Percentiles rank a stretch among this genome's conserved stretches.
These are phyloP conservation scores for Somion occarium DNA, from an alignment of 1,284 basidiomycete species.

Conservation along the genomic window DNA sequence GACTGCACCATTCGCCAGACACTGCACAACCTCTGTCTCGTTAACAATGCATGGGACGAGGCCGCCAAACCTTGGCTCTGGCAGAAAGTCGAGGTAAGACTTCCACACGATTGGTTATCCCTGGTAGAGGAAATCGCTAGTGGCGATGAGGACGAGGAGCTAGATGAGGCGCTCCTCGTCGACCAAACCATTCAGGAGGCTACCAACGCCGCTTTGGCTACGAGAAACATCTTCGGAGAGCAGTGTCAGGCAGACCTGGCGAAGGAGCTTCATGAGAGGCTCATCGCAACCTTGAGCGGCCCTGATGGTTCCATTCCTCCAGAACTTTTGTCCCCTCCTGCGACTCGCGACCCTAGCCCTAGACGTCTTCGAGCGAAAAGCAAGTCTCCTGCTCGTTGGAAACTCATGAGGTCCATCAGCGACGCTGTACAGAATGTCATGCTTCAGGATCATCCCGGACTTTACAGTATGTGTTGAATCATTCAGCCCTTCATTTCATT, in stretches of 20 bases:
- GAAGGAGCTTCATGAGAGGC: constrained; percentile 52
- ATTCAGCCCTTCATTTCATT: neutral
- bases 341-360: constrained; percentile 77
- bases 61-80: constrained; percentile 80
- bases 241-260: constrained; percentile 35
- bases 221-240: constrained; percentile 27
- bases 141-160: constrained; percentile 55
- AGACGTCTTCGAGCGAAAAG: constrained; percentile 67
- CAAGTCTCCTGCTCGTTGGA: constrained; percentile 77
- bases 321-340: constrained; percentile 70
- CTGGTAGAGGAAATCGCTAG: constrained; percentile 71
- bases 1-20: constrained; percentile 60
- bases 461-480: constrained; percentile 52
- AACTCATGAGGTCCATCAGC: constrained; percentile 68
- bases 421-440: constrained; percentile 68
- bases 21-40: constrained; percentile 63
- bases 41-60: constrained; percentile 68
- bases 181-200: constrained; percentile 58
- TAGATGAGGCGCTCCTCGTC: constrained; percentile 59
- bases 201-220: constrained; percentile 43
- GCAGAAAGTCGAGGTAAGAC: constrained; percentile 72
- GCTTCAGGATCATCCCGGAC: constrained; percentile 54
- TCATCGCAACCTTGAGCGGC: constrained; percentile 51
- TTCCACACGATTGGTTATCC: constrained; percentile 75
- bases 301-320: constrained; percentile 66